Conservation (phyloP, 2,329 filamentous ascomycete species). For the Fusarium subglutinans region DNA sequence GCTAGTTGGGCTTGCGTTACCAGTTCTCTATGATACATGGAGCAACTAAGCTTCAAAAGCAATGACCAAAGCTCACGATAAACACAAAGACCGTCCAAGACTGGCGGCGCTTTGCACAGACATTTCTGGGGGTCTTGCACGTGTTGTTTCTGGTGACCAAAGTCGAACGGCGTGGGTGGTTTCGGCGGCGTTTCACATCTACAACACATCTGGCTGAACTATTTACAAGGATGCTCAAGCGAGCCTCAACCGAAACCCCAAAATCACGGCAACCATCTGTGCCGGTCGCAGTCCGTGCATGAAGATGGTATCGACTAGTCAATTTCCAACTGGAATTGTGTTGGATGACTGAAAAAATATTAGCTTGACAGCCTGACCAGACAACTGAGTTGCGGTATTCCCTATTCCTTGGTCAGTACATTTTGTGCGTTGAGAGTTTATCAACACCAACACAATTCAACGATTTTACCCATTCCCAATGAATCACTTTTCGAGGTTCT, state of each 20-base stretch:
- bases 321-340: neutral
- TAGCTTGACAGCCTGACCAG: neutral
- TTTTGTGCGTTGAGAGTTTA: neutral
- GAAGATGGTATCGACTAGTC: neutral
- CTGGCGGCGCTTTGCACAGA: neutral
- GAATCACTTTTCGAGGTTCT: too few species aligned
- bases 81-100: neutral
- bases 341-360: neutral
- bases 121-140: neutral
- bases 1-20: neutral
- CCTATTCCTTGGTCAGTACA: neutral
- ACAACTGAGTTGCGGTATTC: neutral
- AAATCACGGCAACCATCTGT: slow-evolving; percentile 21
- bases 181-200: slow-evolving; percentile 40
- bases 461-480: neutral
- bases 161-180: slow-evolving; percentile 26
- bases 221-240: slow-evolving; percentile 30
- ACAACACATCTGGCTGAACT: slow-evolving; percentile 29
- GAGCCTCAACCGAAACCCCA: slow-evolving; percentile 30
- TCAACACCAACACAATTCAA: neutral
- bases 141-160: slow-evolving; percentile 7
- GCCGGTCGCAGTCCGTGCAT: slow-evolving; percentile 18
- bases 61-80: neutral
- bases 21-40: neutral
- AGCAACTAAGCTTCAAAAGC: neutral